These are phyloP conservation scores for Pseudoneurospora amorphoporcata DNA, from an alignment of 495 filamentous ascomycete genomes.

Conservation along the genomic window DNA sequence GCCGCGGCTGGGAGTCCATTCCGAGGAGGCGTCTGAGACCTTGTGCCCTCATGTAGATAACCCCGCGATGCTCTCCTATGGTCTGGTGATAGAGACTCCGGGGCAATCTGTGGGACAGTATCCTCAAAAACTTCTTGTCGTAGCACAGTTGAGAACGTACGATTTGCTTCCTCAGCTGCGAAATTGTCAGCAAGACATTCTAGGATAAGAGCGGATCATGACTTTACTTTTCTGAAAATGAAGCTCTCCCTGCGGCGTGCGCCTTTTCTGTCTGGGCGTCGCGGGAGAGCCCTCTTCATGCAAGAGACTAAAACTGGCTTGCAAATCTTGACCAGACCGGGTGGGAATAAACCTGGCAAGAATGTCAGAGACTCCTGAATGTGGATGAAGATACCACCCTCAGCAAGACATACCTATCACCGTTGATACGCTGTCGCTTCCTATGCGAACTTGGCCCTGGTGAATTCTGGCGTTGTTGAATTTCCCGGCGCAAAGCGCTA, in stretches of 20 bases:
- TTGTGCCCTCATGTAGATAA: constrained; percentile 54
- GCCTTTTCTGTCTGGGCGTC: constrained; percentile 72
- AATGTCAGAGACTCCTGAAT: background rate
- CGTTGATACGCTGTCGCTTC: constrained; percentile 79
- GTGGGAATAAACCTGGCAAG: constrained; percentile 81
- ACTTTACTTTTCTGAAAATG: constrained; percentile 85
- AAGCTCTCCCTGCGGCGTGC: constrained; percentile 80
- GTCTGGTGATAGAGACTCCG: constrained; percentile 55
- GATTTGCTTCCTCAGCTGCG: constrained; percentile 88
- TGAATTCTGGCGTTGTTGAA: constrained; percentile 52
- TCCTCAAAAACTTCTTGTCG: constrained; percentile 84
- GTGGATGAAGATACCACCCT: background rate
- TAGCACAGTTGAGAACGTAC: constrained; percentile 79
- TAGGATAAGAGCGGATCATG: background rate
- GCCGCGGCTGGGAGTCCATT: constrained; percentile 43
- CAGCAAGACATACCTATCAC: constrained; percentile 49
- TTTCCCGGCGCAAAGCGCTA: constrained; percentile 22
- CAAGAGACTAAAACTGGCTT: constrained; percentile 80
- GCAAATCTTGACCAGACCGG: constrained; percentile 83
- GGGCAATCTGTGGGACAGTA: constrained; percentile 72
- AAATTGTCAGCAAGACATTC: constrained; percentile 29
- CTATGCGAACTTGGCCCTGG: constrained; percentile 70
- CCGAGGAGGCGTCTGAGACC: constrained; percentile 72
- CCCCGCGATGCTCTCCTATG: constrained; percentile 43
- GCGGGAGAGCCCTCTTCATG: constrained; percentile 88